Percentiles rank a stretch among this genome's conserved stretches.
phyloP scores from a whole-genome alignment of 345 rosid species.

The Microcos paniculata region DNA sequence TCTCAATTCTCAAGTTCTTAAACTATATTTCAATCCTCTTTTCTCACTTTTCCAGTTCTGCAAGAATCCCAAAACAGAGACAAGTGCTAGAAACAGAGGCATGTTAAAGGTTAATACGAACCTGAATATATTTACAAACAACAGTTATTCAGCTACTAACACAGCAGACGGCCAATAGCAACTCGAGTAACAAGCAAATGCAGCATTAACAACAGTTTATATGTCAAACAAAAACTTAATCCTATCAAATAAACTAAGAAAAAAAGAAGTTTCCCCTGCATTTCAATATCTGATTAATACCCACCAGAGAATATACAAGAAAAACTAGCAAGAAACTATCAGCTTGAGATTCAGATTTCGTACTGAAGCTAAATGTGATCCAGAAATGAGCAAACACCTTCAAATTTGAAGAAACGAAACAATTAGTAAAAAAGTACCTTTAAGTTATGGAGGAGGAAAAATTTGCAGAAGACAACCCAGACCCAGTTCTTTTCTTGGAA shows the following conservation, averaged over 20 bases:
- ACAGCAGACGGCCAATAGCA: background rate
- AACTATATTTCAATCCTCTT: background rate
- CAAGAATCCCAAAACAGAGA: background rate
- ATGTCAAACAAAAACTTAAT: background rate
- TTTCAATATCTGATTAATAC: background rate
- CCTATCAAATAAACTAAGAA: background rate
- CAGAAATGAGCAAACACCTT: background rate
- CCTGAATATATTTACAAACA: background rate
- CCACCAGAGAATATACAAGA: background rate
- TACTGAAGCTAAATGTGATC: background rate
- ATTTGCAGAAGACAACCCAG: background rate
- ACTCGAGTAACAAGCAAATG: background rate
- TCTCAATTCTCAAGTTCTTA: too few relatives aligned
- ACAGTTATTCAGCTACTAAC: background rate
- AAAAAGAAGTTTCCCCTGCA: background rate
- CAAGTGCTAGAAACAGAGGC: background rate
- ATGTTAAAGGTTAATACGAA: background rate
- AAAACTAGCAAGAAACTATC: background rate
- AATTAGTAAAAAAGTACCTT: slow-evolving; percentile 12
- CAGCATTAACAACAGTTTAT: background rate
- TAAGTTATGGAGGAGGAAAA: slow-evolving; percentile 3
- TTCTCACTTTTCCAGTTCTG: background rate
- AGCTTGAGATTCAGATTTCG: background rate
- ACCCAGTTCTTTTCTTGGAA: background rate
- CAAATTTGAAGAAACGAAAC: background rate